Percentiles rank a stretch among this genome's conserved stretches.
phyloP scores from a whole-genome alignment of 331 rosid genomes.

The Acacia concinna region DNA sequence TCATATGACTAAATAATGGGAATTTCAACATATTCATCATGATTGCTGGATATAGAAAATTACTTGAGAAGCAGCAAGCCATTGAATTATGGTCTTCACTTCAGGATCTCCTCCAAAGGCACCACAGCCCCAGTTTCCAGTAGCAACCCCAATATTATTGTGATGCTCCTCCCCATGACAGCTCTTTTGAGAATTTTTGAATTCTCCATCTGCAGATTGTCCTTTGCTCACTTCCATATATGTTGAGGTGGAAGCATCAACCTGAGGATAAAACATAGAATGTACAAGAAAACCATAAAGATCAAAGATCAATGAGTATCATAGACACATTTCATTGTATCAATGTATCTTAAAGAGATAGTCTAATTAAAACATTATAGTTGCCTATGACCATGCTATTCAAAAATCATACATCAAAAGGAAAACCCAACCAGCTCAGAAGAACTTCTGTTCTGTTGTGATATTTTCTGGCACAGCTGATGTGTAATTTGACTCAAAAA shows the following conservation, averaged over 20 bases:
- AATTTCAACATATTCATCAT: background rate
- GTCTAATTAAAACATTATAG: background rate
- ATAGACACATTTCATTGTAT: background rate
- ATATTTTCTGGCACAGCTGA: slow-evolving; percentile 41
- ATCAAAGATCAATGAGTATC: slow-evolving; percentile 18
- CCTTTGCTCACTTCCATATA: slow-evolving; percentile 36
- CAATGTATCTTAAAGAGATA: background rate
- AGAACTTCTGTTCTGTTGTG: slow-evolving; percentile 40
- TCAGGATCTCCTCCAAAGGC: slow-evolving; percentile 97
- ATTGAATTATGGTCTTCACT: slow-evolving; percentile 79
- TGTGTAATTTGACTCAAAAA: slow-evolving; percentile 53
- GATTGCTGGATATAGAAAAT: slow-evolving; percentile 25
- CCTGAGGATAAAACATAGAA: slow-evolving; percentile 31
- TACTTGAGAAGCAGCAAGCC: slow-evolving; percentile 99
- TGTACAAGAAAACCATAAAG: slow-evolving; percentile 19
- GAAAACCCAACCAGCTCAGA: slow-evolving; percentile 33
- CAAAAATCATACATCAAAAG: slow-evolving; percentile 8
- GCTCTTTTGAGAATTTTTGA: slow-evolving; percentile 34
- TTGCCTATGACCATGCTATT: slow-evolving; percentile 9
- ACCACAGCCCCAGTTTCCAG: slow-evolving; percentile 99
- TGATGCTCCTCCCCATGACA: slow-evolving; percentile 28
- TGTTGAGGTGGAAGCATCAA: slow-evolving; percentile 38
- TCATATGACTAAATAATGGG: slow-evolving; percentile 5
- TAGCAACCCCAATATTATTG: slow-evolving; percentile 66
- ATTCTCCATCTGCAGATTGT: slow-evolving; percentile 29